Conservation (phyloP, 2,329 filamentous ascomycete genomes). For the Aspergillus amoenus region DNA sequence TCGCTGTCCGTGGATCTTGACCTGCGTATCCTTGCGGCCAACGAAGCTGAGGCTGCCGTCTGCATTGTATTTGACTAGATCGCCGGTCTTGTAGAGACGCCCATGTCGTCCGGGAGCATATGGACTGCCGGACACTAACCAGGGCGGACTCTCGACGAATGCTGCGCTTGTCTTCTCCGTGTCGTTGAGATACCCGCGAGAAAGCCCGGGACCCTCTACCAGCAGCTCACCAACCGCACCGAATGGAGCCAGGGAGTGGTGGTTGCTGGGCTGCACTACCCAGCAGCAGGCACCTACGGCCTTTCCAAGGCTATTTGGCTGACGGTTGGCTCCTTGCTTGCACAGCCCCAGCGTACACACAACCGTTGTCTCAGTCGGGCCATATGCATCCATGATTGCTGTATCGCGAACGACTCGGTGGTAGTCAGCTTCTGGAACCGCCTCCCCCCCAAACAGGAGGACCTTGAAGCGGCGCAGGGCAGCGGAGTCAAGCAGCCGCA, state of each 20-base stretch:
- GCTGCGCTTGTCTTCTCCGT: conserved; percentile 15
- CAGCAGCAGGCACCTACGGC: neutral
- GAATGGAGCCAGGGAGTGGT: neutral
- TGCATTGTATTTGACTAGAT: neutral
- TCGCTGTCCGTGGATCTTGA: neutral
- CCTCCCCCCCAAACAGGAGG: neutral
- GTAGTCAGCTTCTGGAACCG: neutral
- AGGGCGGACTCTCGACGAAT: neutral
- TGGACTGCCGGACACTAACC: neutral
- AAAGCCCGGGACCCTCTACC: neutral
- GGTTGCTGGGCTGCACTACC: neutral
- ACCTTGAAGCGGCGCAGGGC: too few relatives aligned
- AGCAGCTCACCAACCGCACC: neutral
- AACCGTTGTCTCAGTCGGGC: neutral
- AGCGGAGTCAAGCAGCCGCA: too few relatives aligned
- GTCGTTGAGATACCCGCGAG: conserved; percentile 41
- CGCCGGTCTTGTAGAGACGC: neutral
- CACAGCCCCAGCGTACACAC: neutral
- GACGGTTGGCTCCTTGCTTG: neutral
- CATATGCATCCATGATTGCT: neutral
- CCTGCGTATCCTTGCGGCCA: too few relatives aligned
- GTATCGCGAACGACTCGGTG: neutral
- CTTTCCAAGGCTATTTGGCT: neutral
- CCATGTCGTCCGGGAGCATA: neutral
- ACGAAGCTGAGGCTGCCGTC: neutral